Evolutionary conservation across 2,329 filamentous ascomycete species (phyloP), one percentile per base, ranked within the genome.

Genomic region (Trichoderma citrinoviride): DNA sequence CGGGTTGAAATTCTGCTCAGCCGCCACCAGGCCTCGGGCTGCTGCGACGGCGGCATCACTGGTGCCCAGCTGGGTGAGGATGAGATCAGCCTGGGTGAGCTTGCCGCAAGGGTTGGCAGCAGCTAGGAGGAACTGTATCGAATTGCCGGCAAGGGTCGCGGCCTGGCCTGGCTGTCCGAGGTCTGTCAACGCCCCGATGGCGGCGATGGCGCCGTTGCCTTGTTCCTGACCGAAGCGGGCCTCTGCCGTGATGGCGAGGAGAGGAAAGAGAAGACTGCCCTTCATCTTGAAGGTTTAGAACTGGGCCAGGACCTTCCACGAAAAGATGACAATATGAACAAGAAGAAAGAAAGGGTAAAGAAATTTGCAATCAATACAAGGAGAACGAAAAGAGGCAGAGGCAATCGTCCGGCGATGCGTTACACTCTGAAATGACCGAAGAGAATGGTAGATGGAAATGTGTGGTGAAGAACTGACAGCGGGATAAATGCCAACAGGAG

Each of bases 1-100:
- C 10, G 57, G 57, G 46, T 61, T 61, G 57, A 61, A 61, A 15
- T 61, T 61, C 27, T 61, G 57, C 46, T 61, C 57, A 12, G 57
- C 57, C n/a, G 57, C 57, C 40, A 61, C 57, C 6, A 61, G 33
- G 14, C 57, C 57, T 27, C 57, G 57, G 10, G 57, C 57, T 19
- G 57, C 57, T 8, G 57, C 57, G 21, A 61, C 57, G 12, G 57
- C 57, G 17, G 44, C 44, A 33, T 61, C 57, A 12, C 57, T 61
- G 4, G 57, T 61, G 17, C 57, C 57, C 10, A 61, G 57, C 46
- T 61, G 5, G 23, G 21, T 40, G 15, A 50, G 14, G 33, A 41
- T 57, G 25, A 57, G 54, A 43, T 61, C 57, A 3, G 57, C 57
- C 21, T 61, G 57, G 10, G 46, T 61, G 33, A 61, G 57, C 44